Evolutionary conservation across 106 monocot genomes (phyloP), one percentile per base, ranked within the genome.

Genomic region (Dendrobium catenatum): DNA sequence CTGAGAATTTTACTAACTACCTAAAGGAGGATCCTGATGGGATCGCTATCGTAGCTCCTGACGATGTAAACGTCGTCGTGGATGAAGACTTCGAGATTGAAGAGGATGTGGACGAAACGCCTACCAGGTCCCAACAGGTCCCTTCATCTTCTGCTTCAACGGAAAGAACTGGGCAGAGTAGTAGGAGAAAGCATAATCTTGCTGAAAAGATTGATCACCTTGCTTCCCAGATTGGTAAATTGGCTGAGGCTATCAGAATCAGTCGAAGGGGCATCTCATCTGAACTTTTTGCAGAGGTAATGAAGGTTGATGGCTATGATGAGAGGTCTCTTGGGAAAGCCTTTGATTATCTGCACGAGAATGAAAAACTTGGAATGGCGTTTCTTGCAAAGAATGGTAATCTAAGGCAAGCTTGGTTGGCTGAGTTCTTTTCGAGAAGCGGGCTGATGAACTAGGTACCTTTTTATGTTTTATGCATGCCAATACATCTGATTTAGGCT

Each of bases 331-430:
- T 85, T 40, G 85, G 75, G 22, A 80, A 70, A 77, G 85, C 85
- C 22, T 85, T 85, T 27, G 85, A 85, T 15, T 80, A 80, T 80
- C 80, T 85, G 6, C 49, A 80, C 7, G 80, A 66, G 51, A 42
- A 85, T 49, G 85, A 85, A 43, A 80, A 77, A 55, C 61, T 66
- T 6, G 85, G 64, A 16, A 80, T 80, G 68, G 80, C 72, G 26
- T 85, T 85, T 46, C 80, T 85, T 55, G 85, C 44, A 7, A 85
- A 80, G 55, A 80, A 77, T 76, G 5, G 49, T 67, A 80, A 80
- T 22, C 17, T 85, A 77, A 73, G 85, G 76, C 85, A 85, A 64
- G 79, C 76, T 42, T 85, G 85, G 85, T 66, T 85, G 42, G 44
- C 76, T 76, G 68, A 80, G 19, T 84, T 80, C 75, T 84, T 84